phyloP scores from a whole-genome alignment of 2,329 filamentous ascomycete genomes.

The Geosmithia flava region DNA sequence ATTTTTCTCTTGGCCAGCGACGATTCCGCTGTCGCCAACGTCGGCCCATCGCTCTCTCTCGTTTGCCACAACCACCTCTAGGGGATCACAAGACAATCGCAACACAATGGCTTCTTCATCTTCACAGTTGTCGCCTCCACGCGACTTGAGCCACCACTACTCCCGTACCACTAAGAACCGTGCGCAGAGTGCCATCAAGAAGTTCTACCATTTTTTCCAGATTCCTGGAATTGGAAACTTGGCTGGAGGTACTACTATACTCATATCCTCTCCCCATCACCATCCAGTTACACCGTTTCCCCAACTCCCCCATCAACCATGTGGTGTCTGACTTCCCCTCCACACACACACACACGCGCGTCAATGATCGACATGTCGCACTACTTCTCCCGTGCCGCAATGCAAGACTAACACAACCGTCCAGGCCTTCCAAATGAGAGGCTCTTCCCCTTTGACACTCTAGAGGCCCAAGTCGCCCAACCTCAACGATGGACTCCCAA shows the following conservation, averaged over 20 bases:
- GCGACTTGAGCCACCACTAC: slow-evolving; percentile 70
- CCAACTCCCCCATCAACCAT: background rate
- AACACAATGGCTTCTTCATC: background rate
- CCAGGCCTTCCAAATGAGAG: slow-evolving; percentile 66
- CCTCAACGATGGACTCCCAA: slow-evolving; percentile 61
- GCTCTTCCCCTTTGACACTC: slow-evolving; percentile 84
- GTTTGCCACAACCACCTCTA: too few relatives aligned
- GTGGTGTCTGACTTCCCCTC: background rate
- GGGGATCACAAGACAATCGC: too few relatives aligned
- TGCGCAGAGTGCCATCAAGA: slow-evolving; percentile 56
- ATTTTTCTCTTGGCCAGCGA: background rate
- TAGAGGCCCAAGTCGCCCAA: slow-evolving; percentile 68
- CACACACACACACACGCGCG: too few relatives aligned
- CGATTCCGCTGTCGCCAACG: background rate
- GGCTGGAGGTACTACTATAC: slow-evolving; percentile 39
- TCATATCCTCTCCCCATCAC: background rate
- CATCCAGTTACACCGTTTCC: background rate
- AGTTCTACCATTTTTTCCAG: slow-evolving; percentile 74
- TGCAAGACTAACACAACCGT: background rate
- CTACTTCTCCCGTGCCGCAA: too few relatives aligned
- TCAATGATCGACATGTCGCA: background rate
- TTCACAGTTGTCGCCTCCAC: slow-evolving; percentile 28
- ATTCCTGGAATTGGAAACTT: slow-evolving; percentile 51
- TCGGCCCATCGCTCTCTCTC: too few relatives aligned
- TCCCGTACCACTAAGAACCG: slow-evolving; percentile 58